A percentile compares a stretch with the other conserved stretches of the same genome.
These are phyloP conservation scores for Poronia punctata DNA, from an alignment of 495 filamentous ascomycete species.

Conservation along the genomic window DNA sequence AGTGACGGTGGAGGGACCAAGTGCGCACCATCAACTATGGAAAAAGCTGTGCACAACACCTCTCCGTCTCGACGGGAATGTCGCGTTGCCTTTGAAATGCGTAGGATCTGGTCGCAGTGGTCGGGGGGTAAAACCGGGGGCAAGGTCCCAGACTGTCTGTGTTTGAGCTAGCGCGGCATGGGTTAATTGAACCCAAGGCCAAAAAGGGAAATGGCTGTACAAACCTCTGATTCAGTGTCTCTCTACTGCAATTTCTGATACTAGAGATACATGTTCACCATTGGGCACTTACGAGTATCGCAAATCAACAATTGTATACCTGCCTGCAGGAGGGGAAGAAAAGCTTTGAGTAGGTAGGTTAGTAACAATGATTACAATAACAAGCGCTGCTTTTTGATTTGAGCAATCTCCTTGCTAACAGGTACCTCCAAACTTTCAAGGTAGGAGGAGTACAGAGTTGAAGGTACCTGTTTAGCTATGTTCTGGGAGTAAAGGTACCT, in stretches of 20 bases:
- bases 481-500: too few relatives aligned
- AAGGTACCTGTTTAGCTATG: too few relatives aligned
- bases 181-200: background rate
- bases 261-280: background rate
- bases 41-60: background rate
- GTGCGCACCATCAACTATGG: background rate
- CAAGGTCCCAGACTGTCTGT: constrained; percentile 5
- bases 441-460: too few relatives aligned
- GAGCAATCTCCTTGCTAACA: too few relatives aligned
- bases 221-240: background rate
- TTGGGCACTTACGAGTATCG: background rate
- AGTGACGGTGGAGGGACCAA: background rate
- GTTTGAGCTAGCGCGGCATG: constrained; percentile 5
- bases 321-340: too few relatives aligned
- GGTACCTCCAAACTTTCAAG: too few relatives aligned
- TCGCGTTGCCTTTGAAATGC: background rate
- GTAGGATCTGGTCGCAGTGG: background rate
- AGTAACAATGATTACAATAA: too few relatives aligned
- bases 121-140: background rate
- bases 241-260: background rate
- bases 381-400: too few relatives aligned
- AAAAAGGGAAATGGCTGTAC: constrained; percentile 3
- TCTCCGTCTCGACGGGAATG: background rate
- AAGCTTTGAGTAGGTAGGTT: too few relatives aligned
- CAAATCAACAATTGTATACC: too few relatives aligned